phyloP scores from a whole-genome alignment of 140 eudicot species.

The Anethum foeniculum region DNA sequence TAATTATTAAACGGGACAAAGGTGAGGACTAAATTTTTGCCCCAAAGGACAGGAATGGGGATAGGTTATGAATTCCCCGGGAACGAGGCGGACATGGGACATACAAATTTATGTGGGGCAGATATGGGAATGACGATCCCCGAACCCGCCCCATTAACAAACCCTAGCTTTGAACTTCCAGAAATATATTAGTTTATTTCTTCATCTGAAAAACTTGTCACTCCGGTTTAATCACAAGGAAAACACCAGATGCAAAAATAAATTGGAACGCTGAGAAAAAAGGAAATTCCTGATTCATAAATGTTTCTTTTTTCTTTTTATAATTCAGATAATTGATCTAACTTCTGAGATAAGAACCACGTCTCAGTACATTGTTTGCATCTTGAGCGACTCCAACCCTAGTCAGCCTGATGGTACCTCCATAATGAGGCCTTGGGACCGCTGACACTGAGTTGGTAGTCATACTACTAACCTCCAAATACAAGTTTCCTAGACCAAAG shows the following conservation, averaged over 20 bases:
- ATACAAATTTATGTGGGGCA: too few relatives aligned
- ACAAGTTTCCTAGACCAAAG: neutral
- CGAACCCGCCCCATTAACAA: too few relatives aligned
- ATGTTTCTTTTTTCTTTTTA: too few relatives aligned
- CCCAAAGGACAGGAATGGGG: too few relatives aligned
- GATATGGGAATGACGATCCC: too few relatives aligned
- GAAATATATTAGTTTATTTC: neutral
- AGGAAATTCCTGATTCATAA: neutral
- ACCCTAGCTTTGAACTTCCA: neutral
- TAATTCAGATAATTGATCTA: neutral
- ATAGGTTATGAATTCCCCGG: too few relatives aligned
- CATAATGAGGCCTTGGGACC: neutral
- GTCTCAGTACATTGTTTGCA: neutral
- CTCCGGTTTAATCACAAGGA: neutral
- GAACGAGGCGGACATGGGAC: too few relatives aligned
- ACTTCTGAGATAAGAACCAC: neutral
- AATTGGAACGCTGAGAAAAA: neutral
- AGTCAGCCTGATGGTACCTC: neutral
- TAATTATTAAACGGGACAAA: too few relatives aligned
- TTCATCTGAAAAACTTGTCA: neutral
- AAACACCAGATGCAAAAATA: too few relatives aligned
- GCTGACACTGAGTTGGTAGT: neutral
- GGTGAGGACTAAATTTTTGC: too few relatives aligned
- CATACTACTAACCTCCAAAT: neutral
- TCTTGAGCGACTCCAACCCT: neutral